A percentile compares a stretch with the other conserved stretches of the same genome.
Evolutionary conservation across 2,329 filamentous ascomycete genomes (phyloP).

Genomic region (Xylaria sp.): DNA sequence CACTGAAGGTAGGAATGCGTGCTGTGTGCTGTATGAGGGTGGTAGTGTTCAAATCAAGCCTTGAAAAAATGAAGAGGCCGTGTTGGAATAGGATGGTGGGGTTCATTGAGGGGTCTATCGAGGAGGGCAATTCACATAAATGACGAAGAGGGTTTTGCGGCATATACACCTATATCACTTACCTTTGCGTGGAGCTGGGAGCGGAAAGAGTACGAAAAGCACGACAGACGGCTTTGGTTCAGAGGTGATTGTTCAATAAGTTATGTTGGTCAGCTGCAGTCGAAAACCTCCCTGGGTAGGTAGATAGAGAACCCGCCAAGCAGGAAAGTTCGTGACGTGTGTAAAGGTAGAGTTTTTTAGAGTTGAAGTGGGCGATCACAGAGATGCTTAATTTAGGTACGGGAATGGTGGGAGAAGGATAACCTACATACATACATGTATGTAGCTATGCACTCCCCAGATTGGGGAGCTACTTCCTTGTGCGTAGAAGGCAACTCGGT

Average conservation of each 20-base stretch:
- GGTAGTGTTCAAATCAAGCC: neutral
- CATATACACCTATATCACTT: constrained; percentile 14
- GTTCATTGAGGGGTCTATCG: constrained; percentile 34
- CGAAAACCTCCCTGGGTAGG: too few species aligned
- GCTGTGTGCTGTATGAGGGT: constrained; percentile 2
- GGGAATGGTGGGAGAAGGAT: neutral
- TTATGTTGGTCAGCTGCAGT: constrained; percentile 1
- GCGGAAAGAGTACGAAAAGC: neutral
- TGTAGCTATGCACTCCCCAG: neutral
- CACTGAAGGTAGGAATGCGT: neutral
- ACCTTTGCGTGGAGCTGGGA: constrained; percentile 11
- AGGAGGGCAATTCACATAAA: constrained; percentile 10
- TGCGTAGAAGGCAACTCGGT: neutral
- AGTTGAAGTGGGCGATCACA: constrained; percentile 10
- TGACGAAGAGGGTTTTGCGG: neutral
- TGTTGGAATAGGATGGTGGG: constrained; percentile 24
- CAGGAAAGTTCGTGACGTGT: constrained; percentile 14
- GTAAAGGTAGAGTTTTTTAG: neutral
- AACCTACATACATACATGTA: neutral
- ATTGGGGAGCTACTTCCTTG: neutral
- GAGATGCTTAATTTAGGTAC: neutral
- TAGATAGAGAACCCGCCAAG: constrained; percentile 1
- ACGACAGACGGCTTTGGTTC: neutral
- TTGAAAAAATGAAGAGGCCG: neutral
- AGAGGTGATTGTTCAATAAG: neutral